Evolutionary conservation across 306 rosid species (phyloP), one percentile per base, ranked within the genome.

Genomic region (Abrus precatorius): DNA sequence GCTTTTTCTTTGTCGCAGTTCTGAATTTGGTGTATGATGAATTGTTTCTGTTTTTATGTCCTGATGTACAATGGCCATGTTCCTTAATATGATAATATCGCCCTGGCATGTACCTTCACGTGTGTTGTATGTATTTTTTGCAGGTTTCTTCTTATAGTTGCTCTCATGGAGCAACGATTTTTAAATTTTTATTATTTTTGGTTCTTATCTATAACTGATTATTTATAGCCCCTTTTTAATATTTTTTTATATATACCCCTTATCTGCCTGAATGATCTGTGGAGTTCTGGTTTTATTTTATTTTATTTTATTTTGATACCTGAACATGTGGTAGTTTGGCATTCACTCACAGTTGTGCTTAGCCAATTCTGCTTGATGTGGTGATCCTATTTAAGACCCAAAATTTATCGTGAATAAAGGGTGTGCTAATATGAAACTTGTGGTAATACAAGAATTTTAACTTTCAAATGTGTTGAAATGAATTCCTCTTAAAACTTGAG

Each of bases 81-180:
- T 45, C 32, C 11, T 65, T 61, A 61, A 61, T 20, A 20, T 20
- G 20, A 20, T 20, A 20, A 20, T 34, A 49, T 50, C 34, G 62
- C 40, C 44, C 3, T 49, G 62, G 0, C 50, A 62, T 28, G 62
- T 74, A 4, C 66, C 70, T 33, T 69, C 75, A 7, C 12, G 55
- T 63, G 70, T 12, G 40, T 62, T 32, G 34, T 20, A 57, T 11
- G 48, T 6, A 27, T 61, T 6, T 82, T 28, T 30, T 20, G 28
- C 59, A 62, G 34, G 53, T 29, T 52, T 77, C 57, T 75, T 77
- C 48, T 75, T 76, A n/a, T 9, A 50, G 3, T 49, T 68, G 8
- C 33, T 75, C 49, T 7, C 44, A 66, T 28, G 43, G 55, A 76
- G 72, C 80, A 54, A 55, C 70, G 72, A 12, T 63, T 80, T 76